Evolutionary conservation across 495 filamentous ascomycete species (phyloP).

Genomic region (Aspergillus taichungensis): DNA sequence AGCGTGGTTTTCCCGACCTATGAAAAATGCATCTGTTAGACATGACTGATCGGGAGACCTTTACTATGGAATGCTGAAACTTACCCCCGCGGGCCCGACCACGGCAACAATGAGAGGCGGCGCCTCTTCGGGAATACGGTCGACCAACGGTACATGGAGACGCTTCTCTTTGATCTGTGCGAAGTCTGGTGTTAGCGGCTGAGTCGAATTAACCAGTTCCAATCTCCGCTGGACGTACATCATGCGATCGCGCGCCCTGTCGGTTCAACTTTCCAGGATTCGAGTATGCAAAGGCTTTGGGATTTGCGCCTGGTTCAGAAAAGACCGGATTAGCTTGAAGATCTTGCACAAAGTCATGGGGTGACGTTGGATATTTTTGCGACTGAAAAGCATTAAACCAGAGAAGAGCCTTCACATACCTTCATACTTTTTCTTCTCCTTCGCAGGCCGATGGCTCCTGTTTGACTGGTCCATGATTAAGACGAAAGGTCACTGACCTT

Average conservation of each 20-base stretch:
- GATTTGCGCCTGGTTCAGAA: conserved; percentile 55
- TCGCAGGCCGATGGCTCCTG: conserved; percentile 73
- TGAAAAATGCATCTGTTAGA: conserved; percentile 3
- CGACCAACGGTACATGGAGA: conserved; percentile 89
- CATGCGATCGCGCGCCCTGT: conserved; percentile 78
- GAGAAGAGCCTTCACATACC: conserved; percentile 24
- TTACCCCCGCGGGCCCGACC: conserved; percentile 87
- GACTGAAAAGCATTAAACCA: too few species aligned
- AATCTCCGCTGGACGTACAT: conserved; percentile 49
- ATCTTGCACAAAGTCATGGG: not conserved
- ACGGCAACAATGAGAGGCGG: conserved; percentile 85
- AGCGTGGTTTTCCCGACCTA: conserved; percentile 65
- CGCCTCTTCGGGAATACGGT: conserved; percentile 91
- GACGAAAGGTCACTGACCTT: conserved; percentile 27
- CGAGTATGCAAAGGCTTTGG: conserved; percentile 84
- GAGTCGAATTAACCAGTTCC: not conserved
- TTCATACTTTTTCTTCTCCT: conserved; percentile 80
- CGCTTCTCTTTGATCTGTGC: conserved; percentile 83
- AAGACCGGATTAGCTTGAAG: conserved; percentile 8
- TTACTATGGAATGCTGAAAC: conserved; percentile 28
- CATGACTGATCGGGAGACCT: not conserved
- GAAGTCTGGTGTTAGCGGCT: conserved; percentile 3
- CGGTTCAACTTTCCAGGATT: conserved; percentile 79
- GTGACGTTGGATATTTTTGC: conserved; percentile 5
- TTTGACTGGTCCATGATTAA: conserved; percentile 72